phyloP scores from a whole-genome alignment of 2,329 filamentous ascomycete genomes.

The Fonsecaea pedrosoi region DNA sequence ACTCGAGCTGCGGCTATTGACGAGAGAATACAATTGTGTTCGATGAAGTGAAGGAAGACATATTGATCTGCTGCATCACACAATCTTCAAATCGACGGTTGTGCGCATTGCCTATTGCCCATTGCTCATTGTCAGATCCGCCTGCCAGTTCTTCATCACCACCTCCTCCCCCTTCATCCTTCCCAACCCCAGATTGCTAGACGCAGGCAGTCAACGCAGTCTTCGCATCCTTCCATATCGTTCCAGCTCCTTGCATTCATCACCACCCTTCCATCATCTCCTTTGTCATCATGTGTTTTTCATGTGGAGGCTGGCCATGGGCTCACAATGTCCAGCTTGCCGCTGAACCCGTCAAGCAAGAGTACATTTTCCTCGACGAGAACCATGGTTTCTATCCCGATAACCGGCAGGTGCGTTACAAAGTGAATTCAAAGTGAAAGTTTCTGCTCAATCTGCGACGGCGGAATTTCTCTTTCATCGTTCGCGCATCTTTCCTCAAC shows the following conservation, averaged over 20 bases:
- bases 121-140: not conserved
- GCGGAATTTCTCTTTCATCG: not conserved
- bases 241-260: constrained; percentile 3
- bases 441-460: not conserved
- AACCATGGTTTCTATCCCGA: constrained; percentile 38
- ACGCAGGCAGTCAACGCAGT: not conserved
- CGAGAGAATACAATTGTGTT: not conserved
- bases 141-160: constrained; percentile 1
- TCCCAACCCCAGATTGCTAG: constrained; percentile 10
- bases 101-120: no score
- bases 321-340: constrained; percentile 34
- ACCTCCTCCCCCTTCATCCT: not conserved
- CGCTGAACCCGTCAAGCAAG: constrained; percentile 37
- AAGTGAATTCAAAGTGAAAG: constrained; percentile 25
- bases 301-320: constrained; percentile 39
- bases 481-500: not conserved
- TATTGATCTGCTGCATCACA: not conserved
- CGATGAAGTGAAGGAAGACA: not conserved
- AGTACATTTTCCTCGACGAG: constrained; percentile 38
- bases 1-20: not conserved
- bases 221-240: constrained; percentile 7
- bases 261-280: constrained; percentile 15
- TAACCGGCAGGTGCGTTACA: constrained; percentile 34
- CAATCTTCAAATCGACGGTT: no score
- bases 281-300: constrained; percentile 38